Evolutionary conservation across 2,329 filamentous ascomycete species (phyloP), one percentile per base, ranked within the genome.

Genomic region (Orbilia oligospora): DNA sequence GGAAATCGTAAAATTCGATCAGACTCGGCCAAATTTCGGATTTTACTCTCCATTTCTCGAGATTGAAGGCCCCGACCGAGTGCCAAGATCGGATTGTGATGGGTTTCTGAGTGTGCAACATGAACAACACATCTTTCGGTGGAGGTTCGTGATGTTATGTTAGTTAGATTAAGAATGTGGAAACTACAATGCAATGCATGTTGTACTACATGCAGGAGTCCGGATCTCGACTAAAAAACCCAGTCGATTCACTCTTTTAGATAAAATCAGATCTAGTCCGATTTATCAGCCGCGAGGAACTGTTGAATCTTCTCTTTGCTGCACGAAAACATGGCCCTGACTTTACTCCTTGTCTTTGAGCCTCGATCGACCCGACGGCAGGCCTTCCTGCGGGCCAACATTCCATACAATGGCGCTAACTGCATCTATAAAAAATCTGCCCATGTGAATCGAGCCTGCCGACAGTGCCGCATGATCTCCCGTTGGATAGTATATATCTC

Each of bases 11-110:
- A 58, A 61, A 61, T 61, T 61, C 56, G 56, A 61, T 61, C 56
- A 27, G 56, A 61, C 56, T 61, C 56, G 56, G 56, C 56, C 56
- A 61, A 61, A 61, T 61, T 61, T 61, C 56, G 56, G 56, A 61
- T 61, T 58, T 61, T 61, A 44, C 4, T 22, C 30, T 16, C 6
- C n/a, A 58, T 8, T 5, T 58, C 36, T 10, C 16, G 9, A 18
- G 44, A 38, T 38, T 58, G 53, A 61, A 30, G 36, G 36, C 18
- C 36, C 36, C 18, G 36, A 61, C 36, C 56, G 36, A 24, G 12
- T 61, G 56, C 56, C 56, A 61, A 61, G 56, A 44, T 30, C 6
- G 27, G n/a, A n/a, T 61, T 61, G 55, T 30, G 55, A 61, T 20
- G 30, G 33, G n/a, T n/a, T 56, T 36, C 16, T 10, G n/a, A n/a